phyloP scores from a whole-genome alignment of 2,329 filamentous ascomycete species.

The Fusarium floridanum region DNA sequence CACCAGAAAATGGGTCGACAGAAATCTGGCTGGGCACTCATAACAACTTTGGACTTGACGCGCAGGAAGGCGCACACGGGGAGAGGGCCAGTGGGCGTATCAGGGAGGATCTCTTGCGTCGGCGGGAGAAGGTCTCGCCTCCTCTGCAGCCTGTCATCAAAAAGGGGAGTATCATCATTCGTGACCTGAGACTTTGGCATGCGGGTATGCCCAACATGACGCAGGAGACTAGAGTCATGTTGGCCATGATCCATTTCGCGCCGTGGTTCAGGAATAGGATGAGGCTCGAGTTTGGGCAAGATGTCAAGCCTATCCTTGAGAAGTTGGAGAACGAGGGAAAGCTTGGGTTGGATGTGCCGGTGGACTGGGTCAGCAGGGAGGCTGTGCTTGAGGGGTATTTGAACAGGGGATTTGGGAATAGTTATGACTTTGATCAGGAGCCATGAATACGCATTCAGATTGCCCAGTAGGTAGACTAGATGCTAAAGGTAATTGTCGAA shows the following conservation, averaged over 20 bases:
- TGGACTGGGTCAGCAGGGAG: constrained; percentile 60
- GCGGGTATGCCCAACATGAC: constrained; percentile 72
- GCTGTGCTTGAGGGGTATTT: constrained; percentile 63
- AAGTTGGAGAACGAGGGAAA: constrained; percentile 54
- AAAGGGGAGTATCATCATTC: constrained; percentile 68
- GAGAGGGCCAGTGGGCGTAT: constrained; percentile 67
- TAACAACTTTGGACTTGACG: constrained; percentile 46
- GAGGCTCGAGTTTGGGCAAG: constrained; percentile 65
- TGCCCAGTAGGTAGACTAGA: not conserved
- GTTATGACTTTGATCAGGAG: constrained; percentile 70
- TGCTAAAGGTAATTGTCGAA: not conserved
- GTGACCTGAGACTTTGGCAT: constrained; percentile 74
- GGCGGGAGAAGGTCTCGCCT: constrained; percentile 53
- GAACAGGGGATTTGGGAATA: constrained; percentile 70
- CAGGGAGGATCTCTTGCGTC: constrained; percentile 54
- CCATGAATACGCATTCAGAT: constrained; percentile 24
- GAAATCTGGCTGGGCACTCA: constrained; percentile 73
- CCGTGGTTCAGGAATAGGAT: constrained; percentile 70
- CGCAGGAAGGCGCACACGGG: constrained; percentile 64
- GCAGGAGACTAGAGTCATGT: constrained; percentile 65
- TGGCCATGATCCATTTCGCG: constrained; percentile 72
- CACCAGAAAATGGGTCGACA: constrained; percentile 66
- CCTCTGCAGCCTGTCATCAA: constrained; percentile 64
- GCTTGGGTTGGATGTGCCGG: constrained; percentile 62
- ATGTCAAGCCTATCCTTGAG: constrained; percentile 61